phyloP scores from a whole-genome alignment of 1,284 basidiomycete genomes.

The Tylopilus microsporus region DNA sequence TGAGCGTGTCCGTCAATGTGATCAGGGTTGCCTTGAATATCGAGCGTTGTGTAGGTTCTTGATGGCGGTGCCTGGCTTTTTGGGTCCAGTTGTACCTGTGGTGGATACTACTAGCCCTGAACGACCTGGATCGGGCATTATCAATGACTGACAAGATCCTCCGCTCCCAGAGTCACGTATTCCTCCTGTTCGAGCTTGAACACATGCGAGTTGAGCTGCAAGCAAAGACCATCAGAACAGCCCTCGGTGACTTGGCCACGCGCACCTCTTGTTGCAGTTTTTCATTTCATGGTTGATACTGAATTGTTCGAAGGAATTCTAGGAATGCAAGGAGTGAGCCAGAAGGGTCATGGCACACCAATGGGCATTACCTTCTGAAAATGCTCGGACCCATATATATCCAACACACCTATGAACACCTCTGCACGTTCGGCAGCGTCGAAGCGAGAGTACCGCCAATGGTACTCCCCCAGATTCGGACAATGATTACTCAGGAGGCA shows the following conservation, averaged over 20 bases:
- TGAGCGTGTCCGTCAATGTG: slow-evolving; percentile 95
- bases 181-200: slow-evolving; percentile 99
- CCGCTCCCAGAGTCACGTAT: slow-evolving; percentile 83
- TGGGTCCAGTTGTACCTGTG: slow-evolving; percentile 39
- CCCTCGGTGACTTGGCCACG: not conserved
- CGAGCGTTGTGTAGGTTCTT: slow-evolving; percentile 93
- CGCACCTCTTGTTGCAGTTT: slow-evolving; percentile 90
- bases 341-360: not conserved
- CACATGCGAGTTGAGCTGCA: slow-evolving; percentile 93
- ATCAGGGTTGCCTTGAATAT: slow-evolving; percentile 97
- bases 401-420: slow-evolving; percentile 98
- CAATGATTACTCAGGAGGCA: too few species aligned
- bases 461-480: too few species aligned
- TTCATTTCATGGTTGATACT: slow-evolving; percentile 99
- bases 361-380: slow-evolving; percentile 73
- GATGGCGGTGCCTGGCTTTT: slow-evolving; percentile 62
- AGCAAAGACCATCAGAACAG: slow-evolving; percentile 19
- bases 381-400: slow-evolving; percentile 96
- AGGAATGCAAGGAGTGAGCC: slow-evolving; percentile 5
- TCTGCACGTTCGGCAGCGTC: slow-evolving; percentile 82
- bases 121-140: slow-evolving; percentile 83
- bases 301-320: slow-evolving; percentile 99
- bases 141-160: slow-evolving; percentile 69
- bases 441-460: too few species aligned
- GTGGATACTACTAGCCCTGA: slow-evolving; percentile 57